These are phyloP conservation scores for Phylloporus gajari DNA, from an alignment of 1,284 basidiomycete genomes.

Conservation along the genomic window DNA sequence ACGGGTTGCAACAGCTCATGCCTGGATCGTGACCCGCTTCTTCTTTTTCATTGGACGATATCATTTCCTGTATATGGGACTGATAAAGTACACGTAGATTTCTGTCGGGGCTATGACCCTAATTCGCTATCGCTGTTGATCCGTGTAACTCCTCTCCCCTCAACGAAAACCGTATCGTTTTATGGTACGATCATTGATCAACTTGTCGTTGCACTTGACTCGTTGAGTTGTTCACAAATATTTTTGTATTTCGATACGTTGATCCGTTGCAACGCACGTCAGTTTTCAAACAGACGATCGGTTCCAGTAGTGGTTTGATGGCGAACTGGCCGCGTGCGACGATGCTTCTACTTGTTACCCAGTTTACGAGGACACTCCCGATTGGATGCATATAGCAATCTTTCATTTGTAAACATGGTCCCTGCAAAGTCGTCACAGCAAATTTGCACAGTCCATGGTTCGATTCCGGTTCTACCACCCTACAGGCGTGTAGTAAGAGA, in stretches of 20 bases:
- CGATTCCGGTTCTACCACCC: no score
- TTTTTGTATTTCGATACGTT: not conserved
- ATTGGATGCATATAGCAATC: no score
- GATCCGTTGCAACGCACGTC: not conserved
- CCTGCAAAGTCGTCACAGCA: no score
- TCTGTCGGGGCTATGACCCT: not conserved
- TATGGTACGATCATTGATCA: constrained; percentile 7
- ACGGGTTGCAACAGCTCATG: constrained; percentile 57
- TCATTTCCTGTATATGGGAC: constrained; percentile 28
- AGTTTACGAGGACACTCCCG: no score
- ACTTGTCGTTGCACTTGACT: not conserved
- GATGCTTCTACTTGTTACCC: no score
- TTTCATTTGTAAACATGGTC: no score
- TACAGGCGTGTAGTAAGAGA: no score
- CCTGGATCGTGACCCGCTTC: constrained; percentile 21
- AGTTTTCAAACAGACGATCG: no score
- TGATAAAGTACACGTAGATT: constrained; percentile 14
- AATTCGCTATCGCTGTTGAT: not conserved
- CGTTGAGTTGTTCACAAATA: not conserved
- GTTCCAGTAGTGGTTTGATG: no score
- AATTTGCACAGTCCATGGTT: no score
- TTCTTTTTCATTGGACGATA: no score
- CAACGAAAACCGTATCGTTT: constrained; percentile 10
- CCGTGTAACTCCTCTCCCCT: not conserved
- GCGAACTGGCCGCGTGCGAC: no score